These are phyloP conservation scores for Alternaria arbusti DNA, from an alignment of 2,329 filamentous ascomycete genomes.

Conservation along the genomic window DNA sequence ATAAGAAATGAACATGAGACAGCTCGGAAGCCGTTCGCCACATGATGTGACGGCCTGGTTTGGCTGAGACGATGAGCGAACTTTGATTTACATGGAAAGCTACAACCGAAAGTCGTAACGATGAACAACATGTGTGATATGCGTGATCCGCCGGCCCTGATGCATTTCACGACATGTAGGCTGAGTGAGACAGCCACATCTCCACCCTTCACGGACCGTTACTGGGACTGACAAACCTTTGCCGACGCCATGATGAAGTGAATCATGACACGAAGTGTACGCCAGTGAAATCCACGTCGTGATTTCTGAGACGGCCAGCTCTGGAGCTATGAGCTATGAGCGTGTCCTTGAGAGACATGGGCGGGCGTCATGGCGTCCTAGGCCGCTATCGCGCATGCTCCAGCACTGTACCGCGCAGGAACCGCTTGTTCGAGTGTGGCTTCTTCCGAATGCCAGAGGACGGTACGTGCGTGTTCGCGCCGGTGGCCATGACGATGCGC, in stretches of 20 bases:
- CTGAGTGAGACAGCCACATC: not conserved
- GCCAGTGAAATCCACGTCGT: not conserved
- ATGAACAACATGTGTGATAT: not conserved
- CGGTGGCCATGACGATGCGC: not conserved
- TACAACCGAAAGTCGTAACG: not conserved
- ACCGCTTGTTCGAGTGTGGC: not conserved
- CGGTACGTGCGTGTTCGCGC: not conserved
- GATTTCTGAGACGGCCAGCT: not conserved
- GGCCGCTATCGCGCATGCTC: not conserved
- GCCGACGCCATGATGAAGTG: not conserved
- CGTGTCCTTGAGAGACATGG: not conserved
- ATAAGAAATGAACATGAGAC: not conserved
- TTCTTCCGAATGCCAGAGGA: not conserved
- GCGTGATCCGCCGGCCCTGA: not conserved
- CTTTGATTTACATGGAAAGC: not conserved
- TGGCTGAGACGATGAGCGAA: not conserved
- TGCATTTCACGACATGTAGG: not conserved
- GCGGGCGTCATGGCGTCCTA: not conserved
- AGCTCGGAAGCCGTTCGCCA: not conserved
- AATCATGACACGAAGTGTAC: not conserved
- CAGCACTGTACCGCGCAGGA: not conserved
- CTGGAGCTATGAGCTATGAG: not conserved
- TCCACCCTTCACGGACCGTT: not conserved
- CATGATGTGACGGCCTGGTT: not conserved
- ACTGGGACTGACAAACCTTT: not conserved